These are phyloP conservation scores for Debaryomyces prosopidis DNA, from an alignment of 805 yeast species.

Conservation along the genomic window DNA sequence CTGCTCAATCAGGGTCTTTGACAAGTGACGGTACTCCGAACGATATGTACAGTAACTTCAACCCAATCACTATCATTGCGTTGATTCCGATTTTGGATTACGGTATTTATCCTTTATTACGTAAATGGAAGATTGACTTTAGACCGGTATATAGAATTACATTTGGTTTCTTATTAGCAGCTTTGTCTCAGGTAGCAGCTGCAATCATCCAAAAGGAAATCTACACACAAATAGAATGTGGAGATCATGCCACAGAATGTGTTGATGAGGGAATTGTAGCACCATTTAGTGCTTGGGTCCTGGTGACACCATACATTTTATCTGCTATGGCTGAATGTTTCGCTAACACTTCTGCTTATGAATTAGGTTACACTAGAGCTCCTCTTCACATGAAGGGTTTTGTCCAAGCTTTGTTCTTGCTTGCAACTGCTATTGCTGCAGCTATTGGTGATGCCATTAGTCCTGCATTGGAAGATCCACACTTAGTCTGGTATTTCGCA, in stretches of 20 bases:
- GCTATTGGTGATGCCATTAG: constrained; percentile 47
- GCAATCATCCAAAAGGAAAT: constrained; percentile 51
- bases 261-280: constrained; percentile 17
- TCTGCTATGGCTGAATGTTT: constrained; percentile 56
- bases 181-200: constrained; percentile 47
- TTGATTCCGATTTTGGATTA: constrained; percentile 53
- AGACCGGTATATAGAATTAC: constrained; percentile 46
- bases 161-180: constrained; percentile 50
- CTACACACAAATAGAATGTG: constrained; percentile 53
- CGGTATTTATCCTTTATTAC: constrained; percentile 46
- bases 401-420: constrained; percentile 48
- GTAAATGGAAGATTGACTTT: constrained; percentile 42
- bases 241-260: constrained; percentile 44
- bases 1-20: constrained; percentile 58
- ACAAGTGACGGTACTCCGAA: constrained; percentile 53
- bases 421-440: constrained; percentile 48
- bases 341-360: constrained; percentile 53
- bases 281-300: constrained; percentile 34
- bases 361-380: constrained; percentile 53
- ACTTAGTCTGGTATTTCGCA: constrained; percentile 42
- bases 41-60: constrained; percentile 55
- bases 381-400: constrained; percentile 53
- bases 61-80: constrained; percentile 53
- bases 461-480: constrained; percentile 43
- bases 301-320: constrained; percentile 29